Evolutionary conservation across 108 stramenopile species (phyloP).

Genomic region (Schizochytrium sp.): DNA sequence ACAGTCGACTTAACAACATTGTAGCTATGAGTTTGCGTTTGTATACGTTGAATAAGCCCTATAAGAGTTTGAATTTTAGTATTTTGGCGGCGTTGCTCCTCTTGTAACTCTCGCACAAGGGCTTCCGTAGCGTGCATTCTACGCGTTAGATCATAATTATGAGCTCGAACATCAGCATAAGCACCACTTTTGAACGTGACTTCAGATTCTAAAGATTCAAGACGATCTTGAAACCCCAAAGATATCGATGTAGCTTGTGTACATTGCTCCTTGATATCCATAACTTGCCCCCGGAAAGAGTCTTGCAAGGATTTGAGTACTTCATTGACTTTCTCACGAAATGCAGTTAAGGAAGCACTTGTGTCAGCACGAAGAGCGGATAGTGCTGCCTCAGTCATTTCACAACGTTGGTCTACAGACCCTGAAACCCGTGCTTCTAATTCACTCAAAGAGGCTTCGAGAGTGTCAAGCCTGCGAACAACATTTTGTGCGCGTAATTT

Average conservation of each 20-base stretch:
- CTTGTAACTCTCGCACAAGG: conserved; percentile 8
- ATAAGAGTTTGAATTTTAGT: background rate
- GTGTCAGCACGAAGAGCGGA: background rate
- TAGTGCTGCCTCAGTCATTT: background rate
- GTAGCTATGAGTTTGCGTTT: background rate
- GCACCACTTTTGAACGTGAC: background rate
- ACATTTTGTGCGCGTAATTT: background rate
- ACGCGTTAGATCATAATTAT: background rate
- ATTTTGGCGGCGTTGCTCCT: conserved; percentile 6
- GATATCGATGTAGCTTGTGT: background rate
- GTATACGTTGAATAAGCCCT: background rate
- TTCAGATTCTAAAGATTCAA: background rate
- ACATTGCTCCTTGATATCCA: background rate
- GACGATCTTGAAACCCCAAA: background rate
- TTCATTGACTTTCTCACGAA: background rate
- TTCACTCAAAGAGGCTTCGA: background rate
- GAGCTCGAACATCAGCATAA: background rate
- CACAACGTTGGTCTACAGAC: background rate
- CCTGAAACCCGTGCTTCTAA: background rate
- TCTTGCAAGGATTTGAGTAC: conserved; percentile 20
- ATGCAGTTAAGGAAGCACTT: background rate
- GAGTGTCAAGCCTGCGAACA: background rate
- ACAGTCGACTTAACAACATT: background rate
- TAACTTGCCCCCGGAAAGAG: background rate
- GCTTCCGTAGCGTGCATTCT: background rate